A percentile compares a stretch with the other conserved stretches of the same genome.
These are phyloP conservation scores for Komagataella pseudopastoris DNA, from an alignment of 805 yeast species.

Conservation along the genomic window DNA sequence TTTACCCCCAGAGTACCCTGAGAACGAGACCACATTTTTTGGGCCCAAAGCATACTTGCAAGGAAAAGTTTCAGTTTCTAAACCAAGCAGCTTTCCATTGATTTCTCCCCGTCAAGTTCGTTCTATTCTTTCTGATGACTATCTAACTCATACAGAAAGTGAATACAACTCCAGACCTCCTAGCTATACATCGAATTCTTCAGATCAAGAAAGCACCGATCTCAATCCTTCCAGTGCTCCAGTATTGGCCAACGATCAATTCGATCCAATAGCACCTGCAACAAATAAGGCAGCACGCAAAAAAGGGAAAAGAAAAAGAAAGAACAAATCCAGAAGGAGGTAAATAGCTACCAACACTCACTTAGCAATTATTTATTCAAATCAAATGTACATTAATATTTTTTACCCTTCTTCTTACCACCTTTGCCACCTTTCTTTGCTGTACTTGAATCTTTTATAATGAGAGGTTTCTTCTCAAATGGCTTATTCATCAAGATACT, in stretches of 20 bases:
- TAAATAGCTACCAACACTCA: neutral
- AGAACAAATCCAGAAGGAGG: neutral
- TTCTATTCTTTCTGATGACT: neutral
- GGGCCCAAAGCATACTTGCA: slow-evolving; percentile 21
- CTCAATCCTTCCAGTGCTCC: neutral
- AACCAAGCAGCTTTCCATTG: neutral
- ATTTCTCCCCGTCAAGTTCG: neutral
- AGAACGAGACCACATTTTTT: slow-evolving; percentile 48
- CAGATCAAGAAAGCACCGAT: neutral
- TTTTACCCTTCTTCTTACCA: slow-evolving; percentile 5
- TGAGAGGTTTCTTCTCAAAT: slow-evolving; percentile 1
- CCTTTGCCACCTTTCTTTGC: slow-evolving; percentile 2
- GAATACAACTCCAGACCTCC: neutral
- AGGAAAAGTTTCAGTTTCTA: neutral
- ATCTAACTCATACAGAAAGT: neutral
- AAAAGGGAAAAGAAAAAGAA: neutral
- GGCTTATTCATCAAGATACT: slow-evolving; percentile 3
- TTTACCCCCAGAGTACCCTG: slow-evolving; percentile 59
- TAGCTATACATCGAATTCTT: neutral
- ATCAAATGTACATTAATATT: slow-evolving; percentile 2
- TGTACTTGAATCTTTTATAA: neutral
- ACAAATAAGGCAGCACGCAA: neutral
- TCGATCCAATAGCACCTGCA: neutral
- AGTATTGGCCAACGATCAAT: neutral
- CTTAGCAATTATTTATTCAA: neutral